Conservation (phyloP, 495 filamentous ascomycete genomes). For the Mytilinidion resinicola region DNA sequence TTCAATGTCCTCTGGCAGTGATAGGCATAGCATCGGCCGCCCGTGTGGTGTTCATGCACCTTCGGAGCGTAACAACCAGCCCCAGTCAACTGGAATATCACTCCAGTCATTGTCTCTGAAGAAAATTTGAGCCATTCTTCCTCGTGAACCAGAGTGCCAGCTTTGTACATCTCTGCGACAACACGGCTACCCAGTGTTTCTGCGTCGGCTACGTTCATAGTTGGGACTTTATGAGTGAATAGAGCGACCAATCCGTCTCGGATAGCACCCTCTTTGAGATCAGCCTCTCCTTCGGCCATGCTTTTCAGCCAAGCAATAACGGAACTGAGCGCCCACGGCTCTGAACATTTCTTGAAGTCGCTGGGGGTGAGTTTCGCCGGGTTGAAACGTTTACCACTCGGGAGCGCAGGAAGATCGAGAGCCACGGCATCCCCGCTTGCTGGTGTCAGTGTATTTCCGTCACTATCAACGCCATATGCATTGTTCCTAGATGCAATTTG, state of each 20-base stretch:
- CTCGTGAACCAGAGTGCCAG: conserved; percentile 73
- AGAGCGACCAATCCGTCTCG: conserved; percentile 81
- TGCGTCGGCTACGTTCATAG: conserved; percentile 97
- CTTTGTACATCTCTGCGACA: conserved; percentile 71
- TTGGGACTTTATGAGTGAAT: conserved; percentile 94
- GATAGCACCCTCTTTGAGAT: conserved; percentile 75
- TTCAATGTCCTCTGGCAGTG: conserved; percentile 91
- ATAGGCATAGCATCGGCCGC: conserved; percentile 84
- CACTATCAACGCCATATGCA: conserved; percentile 34
- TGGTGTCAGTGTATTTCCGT: conserved; percentile 42
- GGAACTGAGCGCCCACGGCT: conserved; percentile 92
- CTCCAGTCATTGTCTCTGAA: conserved; percentile 66
- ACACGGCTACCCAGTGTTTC: conserved; percentile 77
- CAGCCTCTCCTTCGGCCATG: conserved; percentile 75
- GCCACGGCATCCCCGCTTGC: conserved; percentile 45
- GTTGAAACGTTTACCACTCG: conserved; percentile 53
- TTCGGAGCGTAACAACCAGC: conserved; percentile 83
- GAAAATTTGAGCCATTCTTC: conserved; percentile 98
- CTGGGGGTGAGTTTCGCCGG: conserved; percentile 77
- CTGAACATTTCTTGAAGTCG: conserved; percentile 78
- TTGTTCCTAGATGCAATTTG: conserved; percentile 37
- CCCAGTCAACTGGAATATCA: conserved; percentile 89
- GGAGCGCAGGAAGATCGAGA: conserved; percentile 45
- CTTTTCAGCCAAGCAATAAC: conserved; percentile 80
- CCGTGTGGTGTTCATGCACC: conserved; percentile 66